Conservation (phyloP, 83 land plant genomes). For the Picea engelmannii region DNA sequence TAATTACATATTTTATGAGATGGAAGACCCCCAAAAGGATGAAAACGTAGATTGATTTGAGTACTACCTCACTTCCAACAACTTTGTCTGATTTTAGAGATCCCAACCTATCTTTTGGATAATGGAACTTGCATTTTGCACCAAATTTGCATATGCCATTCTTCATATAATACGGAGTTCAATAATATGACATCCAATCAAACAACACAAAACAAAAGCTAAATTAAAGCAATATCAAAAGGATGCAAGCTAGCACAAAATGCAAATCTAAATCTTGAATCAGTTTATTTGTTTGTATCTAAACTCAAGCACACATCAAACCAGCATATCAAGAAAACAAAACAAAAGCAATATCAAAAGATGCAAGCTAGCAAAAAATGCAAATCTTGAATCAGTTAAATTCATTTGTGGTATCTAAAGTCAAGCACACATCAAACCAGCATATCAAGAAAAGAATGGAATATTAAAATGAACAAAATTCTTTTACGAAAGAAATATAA, state of each 20-base stretch:
- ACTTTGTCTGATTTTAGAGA: not conserved
- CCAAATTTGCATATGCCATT: conserved; percentile 88
- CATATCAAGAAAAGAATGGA: too few species aligned
- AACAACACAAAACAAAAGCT: not conserved
- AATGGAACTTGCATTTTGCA: conserved; percentile 81
- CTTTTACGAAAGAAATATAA: too few species aligned
- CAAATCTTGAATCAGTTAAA: too few species aligned
- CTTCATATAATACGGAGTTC: conserved; percentile 75
- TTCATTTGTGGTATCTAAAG: too few species aligned
- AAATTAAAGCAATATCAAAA: conserved; percentile 2
- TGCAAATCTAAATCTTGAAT: not conserved
- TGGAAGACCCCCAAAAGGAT: too few species aligned
- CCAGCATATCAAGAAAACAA: too few species aligned
- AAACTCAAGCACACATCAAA: too few species aligned
- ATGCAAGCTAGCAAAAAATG: too few species aligned
- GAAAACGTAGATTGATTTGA: not conserved
- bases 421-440: too few species aligned
- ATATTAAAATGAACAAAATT: too few species aligned
- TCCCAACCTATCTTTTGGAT: conserved; percentile 67
- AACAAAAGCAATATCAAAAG: too few species aligned
- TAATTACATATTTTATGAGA: not conserved
- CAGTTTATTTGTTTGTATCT: not conserved
- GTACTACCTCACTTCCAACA: conserved; percentile 12
- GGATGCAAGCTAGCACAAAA: not conserved
- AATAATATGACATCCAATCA: conserved; percentile 12